A percentile compares a stretch with the other conserved stretches of the same genome.
Conservation (phyloP, 768 basidiomycete genomes). For the Suillus lakei region DNA sequence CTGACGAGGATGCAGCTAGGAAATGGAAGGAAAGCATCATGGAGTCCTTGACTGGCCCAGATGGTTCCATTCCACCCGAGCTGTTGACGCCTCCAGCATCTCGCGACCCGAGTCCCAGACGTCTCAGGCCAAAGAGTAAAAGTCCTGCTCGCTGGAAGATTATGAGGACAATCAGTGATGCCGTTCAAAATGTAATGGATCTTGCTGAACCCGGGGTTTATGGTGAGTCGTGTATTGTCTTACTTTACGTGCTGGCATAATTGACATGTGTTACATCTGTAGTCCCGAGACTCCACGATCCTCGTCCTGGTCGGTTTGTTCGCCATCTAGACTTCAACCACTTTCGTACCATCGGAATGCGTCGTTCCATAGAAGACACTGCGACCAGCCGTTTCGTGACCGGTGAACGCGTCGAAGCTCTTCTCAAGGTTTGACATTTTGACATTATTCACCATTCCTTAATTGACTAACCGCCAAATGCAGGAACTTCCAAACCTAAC, state of each 20-base stretch:
- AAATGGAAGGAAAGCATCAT: constrained; percentile 66
- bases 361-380: constrained; percentile 89
- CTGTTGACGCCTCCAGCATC: constrained; percentile 80
- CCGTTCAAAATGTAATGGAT: constrained; percentile 73
- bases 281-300: constrained; percentile 75
- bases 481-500: constrained; percentile 89
- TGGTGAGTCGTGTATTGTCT: constrained; percentile 48
- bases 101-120: constrained; percentile 81
- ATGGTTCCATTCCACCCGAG: constrained; percentile 73
- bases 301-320: constrained; percentile 79
- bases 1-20: constrained; percentile 47
- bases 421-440: constrained; percentile 65
- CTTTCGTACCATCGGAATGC: constrained; percentile 96
- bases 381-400: constrained; percentile 93
- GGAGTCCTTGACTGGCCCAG: constrained; percentile 62
- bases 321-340: constrained; percentile 93
- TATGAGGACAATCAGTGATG: constrained; percentile 77
- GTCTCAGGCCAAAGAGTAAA: constrained; percentile 75
- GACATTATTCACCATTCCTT: constrained; percentile 10
- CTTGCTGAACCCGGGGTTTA: constrained; percentile 70
- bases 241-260: constrained; percentile 8
- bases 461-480: constrained; percentile 8
- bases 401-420: constrained; percentile 76
- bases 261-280: constrained; percentile 12
- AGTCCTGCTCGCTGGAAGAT: constrained; percentile 87